Base-by-base conservation (phyloP, 2,329 filamentous ascomycete species). In the Hirsutella rhossiliensis region DNA sequence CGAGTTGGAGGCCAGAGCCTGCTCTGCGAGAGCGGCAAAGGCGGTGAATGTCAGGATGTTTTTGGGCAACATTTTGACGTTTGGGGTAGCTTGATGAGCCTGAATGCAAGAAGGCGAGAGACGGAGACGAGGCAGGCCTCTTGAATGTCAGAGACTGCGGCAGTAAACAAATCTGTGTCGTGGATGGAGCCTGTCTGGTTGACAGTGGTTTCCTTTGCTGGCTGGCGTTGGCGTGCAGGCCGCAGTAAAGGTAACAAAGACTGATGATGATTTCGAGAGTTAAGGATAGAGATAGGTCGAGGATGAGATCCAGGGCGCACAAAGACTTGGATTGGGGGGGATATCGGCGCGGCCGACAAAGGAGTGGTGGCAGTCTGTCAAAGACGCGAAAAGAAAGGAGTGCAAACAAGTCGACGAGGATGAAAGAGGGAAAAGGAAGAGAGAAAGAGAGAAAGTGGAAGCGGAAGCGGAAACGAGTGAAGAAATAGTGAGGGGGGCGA, bases 321-420 rank as follows among this genome's bases (percentile, higher is more conserved):
- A 11, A 8, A 29, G 9, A 13, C 15, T 15, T 28, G 40, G 27
- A 17, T 43, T 11, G 27, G 32, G n/a, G 3, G 5, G 30, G 34
- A 23, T 39, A 20, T 52, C 57, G 62, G 60, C 62, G 57, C 62
- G 54, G 62, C 61, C 59, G 60, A 53, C 47, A 43, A 55, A 53
- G 57, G 48, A 57, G 51, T 53, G 49, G 38, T 42, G 53, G 64
- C 62, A 48, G 63, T 72, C 71, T 74, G 54, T 74, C 70, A 72
- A 74, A 73, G 71, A 73, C 65, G 62, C 67, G 46, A 34, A 36
- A 59, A 54, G 60, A 58, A 48, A 55, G 50, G 34, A 37, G 34
- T 37, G 34, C 8, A 18, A 18, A 18, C 28, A 45, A 48, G 46
- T 48, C 49, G 49, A 51, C 32, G 43, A 48, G 47, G 45, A 48